phyloP scores from a whole-genome alignment of 768 basidiomycete species.

The Podaxis mareebaensis region DNA sequence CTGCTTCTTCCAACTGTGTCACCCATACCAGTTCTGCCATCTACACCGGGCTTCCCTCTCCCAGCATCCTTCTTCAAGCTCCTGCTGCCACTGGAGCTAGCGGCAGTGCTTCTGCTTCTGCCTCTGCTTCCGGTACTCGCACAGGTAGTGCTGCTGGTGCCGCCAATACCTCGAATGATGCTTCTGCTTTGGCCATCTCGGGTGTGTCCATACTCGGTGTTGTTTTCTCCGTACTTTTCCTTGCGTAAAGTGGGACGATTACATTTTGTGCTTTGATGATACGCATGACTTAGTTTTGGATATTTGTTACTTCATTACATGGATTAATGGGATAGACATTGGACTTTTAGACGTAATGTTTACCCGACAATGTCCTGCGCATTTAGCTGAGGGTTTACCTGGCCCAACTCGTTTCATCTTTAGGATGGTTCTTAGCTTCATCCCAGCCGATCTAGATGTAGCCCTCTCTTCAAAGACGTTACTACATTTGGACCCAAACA shows the following conservation, averaged over 20 bases:
- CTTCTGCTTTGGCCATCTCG: constrained; percentile 19
- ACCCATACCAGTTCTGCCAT: constrained; percentile 28
- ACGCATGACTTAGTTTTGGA: too few species aligned
- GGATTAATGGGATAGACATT: too few species aligned
- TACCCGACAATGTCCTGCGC: too few species aligned
- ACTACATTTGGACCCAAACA: too few species aligned
- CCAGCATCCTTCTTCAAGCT: background rate
- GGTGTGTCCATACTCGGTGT: constrained; percentile 22
- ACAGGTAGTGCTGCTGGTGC: constrained; percentile 19
- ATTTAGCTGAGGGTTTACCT: too few species aligned
- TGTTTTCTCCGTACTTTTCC: constrained; percentile 25
- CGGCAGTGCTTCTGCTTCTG: background rate
- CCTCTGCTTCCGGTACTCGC: background rate
- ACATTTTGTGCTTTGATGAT: background rate
- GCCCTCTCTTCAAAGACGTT: too few species aligned
- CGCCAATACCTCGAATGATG: constrained; percentile 15
- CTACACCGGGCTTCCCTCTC: constrained; percentile 26
- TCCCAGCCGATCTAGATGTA: too few species aligned
- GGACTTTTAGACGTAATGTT: too few species aligned
- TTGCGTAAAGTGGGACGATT: constrained; percentile 20
- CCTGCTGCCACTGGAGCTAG: background rate
- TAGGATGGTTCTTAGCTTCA: too few species aligned
- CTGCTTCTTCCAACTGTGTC: constrained; percentile 39
- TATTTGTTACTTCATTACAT: too few species aligned
- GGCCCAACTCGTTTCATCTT: too few species aligned